Percentiles rank a stretch among this genome's conserved stretches.
phyloP scores from a whole-genome alignment of 106 monocot genomes.

The Apostasia shenzhenica region DNA sequence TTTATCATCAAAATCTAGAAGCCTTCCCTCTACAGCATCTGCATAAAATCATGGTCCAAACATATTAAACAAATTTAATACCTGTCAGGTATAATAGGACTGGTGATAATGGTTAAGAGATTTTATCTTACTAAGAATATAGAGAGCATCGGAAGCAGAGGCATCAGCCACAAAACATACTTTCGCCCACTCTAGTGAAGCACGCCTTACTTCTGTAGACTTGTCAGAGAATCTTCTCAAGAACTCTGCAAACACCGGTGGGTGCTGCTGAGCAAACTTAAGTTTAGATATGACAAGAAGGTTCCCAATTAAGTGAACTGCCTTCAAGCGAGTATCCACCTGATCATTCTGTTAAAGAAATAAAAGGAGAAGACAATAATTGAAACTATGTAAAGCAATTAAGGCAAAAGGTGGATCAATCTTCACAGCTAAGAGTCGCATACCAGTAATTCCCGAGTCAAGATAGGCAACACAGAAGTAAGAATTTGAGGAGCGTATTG shows the following conservation, averaged over 20 bases:
- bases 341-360: constrained; percentile 63
- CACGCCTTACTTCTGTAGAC: constrained; percentile 71
- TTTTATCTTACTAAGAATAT: constrained; percentile 51
- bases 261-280: constrained; percentile 45
- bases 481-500: constrained; percentile 70
- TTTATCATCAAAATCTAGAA: constrained; percentile 92
- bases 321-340: constrained; percentile 81
- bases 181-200: constrained; percentile 75
- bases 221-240: constrained; percentile 86
- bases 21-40: constrained; percentile 75
- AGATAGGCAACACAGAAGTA: constrained; percentile 55
- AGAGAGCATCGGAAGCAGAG: constrained; percentile 33
- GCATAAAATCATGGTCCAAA: constrained; percentile 3
- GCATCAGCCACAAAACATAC: constrained; percentile 38
- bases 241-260: constrained; percentile 58
- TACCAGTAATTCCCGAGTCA: constrained; percentile 76
- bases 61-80: constrained; percentile 9
- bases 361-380: constrained; percentile 2
- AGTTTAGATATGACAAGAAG: constrained; percentile 66
- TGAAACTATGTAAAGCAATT: not conserved
- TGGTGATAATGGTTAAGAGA: not conserved
- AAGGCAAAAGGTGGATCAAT: not conserved
- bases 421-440: constrained; percentile 8
- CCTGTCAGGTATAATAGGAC: not conserved
- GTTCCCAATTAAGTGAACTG: constrained; percentile 62